Evolutionary conservation across 2,329 filamentous ascomycete species (phyloP).

Genomic region (Cercospora sp.): DNA sequence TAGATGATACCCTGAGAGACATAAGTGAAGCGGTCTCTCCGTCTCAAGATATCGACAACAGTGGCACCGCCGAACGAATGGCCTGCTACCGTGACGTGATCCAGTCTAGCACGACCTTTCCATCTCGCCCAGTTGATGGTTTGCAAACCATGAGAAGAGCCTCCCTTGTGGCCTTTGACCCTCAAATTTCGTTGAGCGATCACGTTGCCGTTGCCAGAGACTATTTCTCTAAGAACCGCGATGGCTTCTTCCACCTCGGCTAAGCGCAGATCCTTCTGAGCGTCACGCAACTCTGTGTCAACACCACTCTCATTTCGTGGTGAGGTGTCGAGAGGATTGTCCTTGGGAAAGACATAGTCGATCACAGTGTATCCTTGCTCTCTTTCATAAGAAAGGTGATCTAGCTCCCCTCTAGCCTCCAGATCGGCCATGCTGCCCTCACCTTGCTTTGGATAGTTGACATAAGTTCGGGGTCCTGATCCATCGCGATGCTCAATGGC

Average conservation of each 20-base stretch:
- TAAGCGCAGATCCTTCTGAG: conserved; percentile 63
- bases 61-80: conserved; percentile 69
- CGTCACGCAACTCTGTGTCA: conserved; percentile 59
- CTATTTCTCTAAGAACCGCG: conserved; percentile 56
- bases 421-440: conserved; percentile 41
- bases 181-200: conserved; percentile 57
- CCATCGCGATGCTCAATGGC: conserved; percentile 67
- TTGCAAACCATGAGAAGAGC: conserved; percentile 59
- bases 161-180: conserved; percentile 58
- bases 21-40: conserved; percentile 56
- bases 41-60: conserved; percentile 60
- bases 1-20: conserved; percentile 65
- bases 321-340: conserved; percentile 48
- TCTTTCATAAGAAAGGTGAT: conserved; percentile 31
- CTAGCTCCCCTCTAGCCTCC: conserved; percentile 30
- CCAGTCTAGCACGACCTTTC: conserved; percentile 57
- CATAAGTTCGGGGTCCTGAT: conserved; percentile 60
- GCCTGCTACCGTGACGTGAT: conserved; percentile 62
- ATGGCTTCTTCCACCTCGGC: conserved; percentile 67
- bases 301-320: conserved; percentile 61
- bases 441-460: conserved; percentile 54
- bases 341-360: conserved; percentile 61
- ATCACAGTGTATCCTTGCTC: conserved; percentile 34
- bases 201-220: conserved; percentile 54
- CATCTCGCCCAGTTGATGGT: conserved; percentile 60